Evolutionary conservation across 2,329 filamentous ascomycete genomes (phyloP).

Genomic region (Stromatinia cepivora): DNA sequence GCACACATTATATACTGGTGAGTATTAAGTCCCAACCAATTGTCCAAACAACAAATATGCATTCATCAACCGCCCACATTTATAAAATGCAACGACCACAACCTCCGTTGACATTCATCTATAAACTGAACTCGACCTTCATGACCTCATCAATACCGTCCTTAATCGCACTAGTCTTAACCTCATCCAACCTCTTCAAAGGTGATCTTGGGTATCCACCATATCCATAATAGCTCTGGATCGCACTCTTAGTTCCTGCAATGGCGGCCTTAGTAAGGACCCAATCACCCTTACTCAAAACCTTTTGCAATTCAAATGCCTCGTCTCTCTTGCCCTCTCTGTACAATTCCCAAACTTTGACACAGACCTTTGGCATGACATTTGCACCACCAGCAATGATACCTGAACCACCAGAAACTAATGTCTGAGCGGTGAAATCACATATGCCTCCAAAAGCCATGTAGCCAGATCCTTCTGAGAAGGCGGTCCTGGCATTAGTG

Average conservation of each 20-base stretch:
- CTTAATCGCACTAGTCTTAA: conserved; percentile 53
- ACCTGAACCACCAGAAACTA: conserved; percentile 75
- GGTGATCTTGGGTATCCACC: conserved; percentile 74
- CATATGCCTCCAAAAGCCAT: conserved; percentile 87
- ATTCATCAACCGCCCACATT: neutral
- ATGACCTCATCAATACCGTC: conserved; percentile 63
- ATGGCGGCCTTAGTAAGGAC: conserved; percentile 79
- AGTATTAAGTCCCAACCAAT: conserved; percentile 1
- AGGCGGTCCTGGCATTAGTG: conserved; percentile 68
- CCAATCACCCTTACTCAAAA: conserved; percentile 80
- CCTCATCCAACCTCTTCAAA: conserved; percentile 64
- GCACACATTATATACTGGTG: conserved; percentile 1
- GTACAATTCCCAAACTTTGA: conserved; percentile 76
- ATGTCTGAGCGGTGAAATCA: conserved; percentile 82
- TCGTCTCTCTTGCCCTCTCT: conserved; percentile 71
- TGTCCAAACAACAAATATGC: neutral
- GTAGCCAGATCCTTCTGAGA: conserved; percentile 62
- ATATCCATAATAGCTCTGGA: conserved; percentile 80
- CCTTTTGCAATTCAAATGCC: conserved; percentile 71
- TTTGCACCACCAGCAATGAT: conserved; percentile 87
- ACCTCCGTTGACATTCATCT: conserved; percentile 19
- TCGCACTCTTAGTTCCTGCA: conserved; percentile 80
- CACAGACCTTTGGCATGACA: conserved; percentile 79
- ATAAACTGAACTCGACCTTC: conserved; percentile 57
- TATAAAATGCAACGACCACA: neutral